phyloP scores from a whole-genome alignment of 352 stramenopile species.

The Phytopythium chamaehyphon region DNA sequence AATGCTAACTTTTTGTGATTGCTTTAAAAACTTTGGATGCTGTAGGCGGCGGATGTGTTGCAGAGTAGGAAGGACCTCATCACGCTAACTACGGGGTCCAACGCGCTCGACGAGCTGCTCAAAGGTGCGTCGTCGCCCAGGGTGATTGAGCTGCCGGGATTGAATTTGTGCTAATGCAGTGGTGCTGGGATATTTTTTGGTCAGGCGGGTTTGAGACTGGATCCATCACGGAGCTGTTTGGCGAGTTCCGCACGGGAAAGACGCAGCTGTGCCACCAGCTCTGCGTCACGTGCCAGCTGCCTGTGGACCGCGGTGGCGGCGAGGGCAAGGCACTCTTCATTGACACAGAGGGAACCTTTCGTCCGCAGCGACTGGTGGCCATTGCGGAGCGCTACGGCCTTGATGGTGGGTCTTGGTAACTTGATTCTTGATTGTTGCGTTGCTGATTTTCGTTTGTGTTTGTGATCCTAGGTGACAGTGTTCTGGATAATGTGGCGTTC shows the following conservation, averaged over 20 bases:
- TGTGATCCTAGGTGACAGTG: constrained; percentile 52
- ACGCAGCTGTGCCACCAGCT: constrained; percentile 99
- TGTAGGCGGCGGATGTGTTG: constrained; percentile 86
- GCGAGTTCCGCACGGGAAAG: constrained; percentile 99
- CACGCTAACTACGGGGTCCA: constrained; percentile 91
- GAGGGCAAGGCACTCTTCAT: constrained; percentile 99
- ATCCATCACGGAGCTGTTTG: constrained; percentile 98
- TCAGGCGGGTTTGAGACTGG: constrained; percentile 97
- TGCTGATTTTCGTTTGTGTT: constrained; percentile 13
- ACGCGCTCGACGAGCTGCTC: constrained; percentile 86
- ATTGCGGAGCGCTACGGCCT: constrained; percentile 98
- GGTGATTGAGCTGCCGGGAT: too few species aligned
- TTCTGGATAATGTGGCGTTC: constrained; percentile 99
- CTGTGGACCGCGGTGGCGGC: constrained; percentile 95
- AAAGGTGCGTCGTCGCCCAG: constrained; percentile 48
- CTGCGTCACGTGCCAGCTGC: constrained; percentile 98
- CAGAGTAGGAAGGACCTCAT: constrained; percentile 92
- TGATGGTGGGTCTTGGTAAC: constrained; percentile 47
- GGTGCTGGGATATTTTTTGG: neutral
- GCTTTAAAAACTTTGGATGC: neutral
- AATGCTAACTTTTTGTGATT: neutral
- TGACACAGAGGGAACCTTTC: constrained; percentile 99
- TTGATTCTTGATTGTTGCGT: neutral
- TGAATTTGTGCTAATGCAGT: neutral
- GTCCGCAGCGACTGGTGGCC: constrained; percentile 93